These are phyloP conservation scores for Nothopassalora personata DNA, from an alignment of 2,329 filamentous ascomycete genomes.

Conservation along the genomic window DNA sequence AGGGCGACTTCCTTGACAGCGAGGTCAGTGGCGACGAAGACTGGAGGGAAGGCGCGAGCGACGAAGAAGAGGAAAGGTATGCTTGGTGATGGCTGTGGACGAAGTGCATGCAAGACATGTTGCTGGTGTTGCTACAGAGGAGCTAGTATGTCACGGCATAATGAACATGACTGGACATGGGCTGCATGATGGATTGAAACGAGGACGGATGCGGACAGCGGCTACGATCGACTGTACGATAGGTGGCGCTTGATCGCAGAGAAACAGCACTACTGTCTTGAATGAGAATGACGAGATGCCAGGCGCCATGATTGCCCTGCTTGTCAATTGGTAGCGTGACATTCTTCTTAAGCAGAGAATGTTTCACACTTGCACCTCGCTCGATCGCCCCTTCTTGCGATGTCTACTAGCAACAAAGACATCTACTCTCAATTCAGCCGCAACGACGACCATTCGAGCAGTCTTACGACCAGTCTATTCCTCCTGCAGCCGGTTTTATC, in stretches of 20 bases:
- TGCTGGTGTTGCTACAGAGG: no score
- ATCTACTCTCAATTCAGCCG: not conserved
- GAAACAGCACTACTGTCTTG: not conserved
- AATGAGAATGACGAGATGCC: not conserved
- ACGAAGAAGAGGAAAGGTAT: slow-evolving; percentile 41
- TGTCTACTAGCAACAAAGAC: not conserved
- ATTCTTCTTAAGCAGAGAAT: not conserved
- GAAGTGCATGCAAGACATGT: no score
- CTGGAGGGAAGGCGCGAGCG: slow-evolving; percentile 53
- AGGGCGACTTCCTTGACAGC: slow-evolving; percentile 66
- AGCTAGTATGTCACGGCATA: no score
- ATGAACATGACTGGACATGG: not conserved
- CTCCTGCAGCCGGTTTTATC: not conserved
- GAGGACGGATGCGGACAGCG: not conserved
- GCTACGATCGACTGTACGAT: not conserved
- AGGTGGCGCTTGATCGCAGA: not conserved
- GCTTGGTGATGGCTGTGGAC: slow-evolving; percentile 30
- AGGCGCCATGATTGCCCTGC: not conserved
- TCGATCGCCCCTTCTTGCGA: not conserved
- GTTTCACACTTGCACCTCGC: not conserved
- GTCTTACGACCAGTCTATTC: no score
- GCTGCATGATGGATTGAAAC: not conserved
- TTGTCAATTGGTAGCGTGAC: not conserved
- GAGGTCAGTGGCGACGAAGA: slow-evolving; percentile 55
- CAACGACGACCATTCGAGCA: not conserved